These are phyloP conservation scores for Jackrogersella minutella DNA, from an alignment of 495 filamentous ascomycete genomes.

Conservation along the genomic window DNA sequence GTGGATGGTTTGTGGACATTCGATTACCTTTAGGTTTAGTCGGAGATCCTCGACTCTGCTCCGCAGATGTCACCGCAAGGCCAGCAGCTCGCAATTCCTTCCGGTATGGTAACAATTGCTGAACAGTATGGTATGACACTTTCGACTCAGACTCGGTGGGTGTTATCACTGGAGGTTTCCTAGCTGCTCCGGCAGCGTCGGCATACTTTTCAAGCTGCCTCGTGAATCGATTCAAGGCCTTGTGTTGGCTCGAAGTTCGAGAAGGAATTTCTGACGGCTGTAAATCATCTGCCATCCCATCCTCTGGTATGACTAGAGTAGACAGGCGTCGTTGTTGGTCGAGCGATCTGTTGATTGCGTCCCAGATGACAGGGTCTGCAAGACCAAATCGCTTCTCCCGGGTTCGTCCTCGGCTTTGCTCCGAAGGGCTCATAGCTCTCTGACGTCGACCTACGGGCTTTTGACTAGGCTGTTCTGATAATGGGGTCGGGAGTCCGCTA, in stretches of 20 bases:
- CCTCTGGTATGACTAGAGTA: slow-evolving; percentile 39
- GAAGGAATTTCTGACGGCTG: slow-evolving; percentile 25
- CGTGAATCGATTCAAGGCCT: slow-evolving; percentile 50
- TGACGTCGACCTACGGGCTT: slow-evolving; percentile 12
- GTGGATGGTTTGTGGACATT: background rate
- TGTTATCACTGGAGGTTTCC: slow-evolving; percentile 42
- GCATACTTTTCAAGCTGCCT: slow-evolving; percentile 54
- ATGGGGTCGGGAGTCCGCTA: background rate
- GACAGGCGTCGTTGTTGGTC: slow-evolving; percentile 50
- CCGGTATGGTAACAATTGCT: slow-evolving; percentile 55
- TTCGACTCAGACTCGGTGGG: slow-evolving; percentile 43
- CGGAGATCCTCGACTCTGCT: slow-evolving; percentile 45
- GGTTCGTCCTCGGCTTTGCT: slow-evolving; percentile 5
- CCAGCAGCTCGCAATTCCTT: slow-evolving; percentile 56
- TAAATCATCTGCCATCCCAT: background rate
- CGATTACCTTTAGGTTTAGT: slow-evolving; percentile 1
- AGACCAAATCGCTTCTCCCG: slow-evolving; percentile 41
- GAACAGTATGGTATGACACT: slow-evolving; percentile 53
- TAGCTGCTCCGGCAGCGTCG: slow-evolving; percentile 36
- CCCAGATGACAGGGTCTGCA: slow-evolving; percentile 46
- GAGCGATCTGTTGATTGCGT: slow-evolving; percentile 48
- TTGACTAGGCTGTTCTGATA: background rate
- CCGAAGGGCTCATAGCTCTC: slow-evolving; percentile 11
- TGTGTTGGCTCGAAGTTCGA: slow-evolving; percentile 50
- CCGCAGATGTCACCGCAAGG: slow-evolving; percentile 58